These are phyloP conservation scores for Chalciporus sphaerocephalus DNA, from an alignment of 768 basidiomycete genomes.

Conservation along the genomic window DNA sequence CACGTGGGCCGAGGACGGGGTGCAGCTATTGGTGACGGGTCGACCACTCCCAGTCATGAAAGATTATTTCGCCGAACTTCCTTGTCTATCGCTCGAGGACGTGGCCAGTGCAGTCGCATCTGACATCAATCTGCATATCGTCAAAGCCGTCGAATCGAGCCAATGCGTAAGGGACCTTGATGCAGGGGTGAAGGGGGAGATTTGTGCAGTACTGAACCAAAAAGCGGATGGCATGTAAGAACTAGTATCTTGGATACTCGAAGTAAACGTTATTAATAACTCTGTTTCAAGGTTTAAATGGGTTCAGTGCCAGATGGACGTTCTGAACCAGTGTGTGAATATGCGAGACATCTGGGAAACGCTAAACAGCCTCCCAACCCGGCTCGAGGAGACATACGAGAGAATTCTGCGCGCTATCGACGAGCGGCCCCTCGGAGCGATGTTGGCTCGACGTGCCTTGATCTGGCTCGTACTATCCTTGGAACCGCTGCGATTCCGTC, in stretches of 20 bases:
- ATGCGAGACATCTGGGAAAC: slow-evolving; percentile 8
- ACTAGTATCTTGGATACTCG: neutral
- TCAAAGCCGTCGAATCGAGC: slow-evolving; percentile 10
- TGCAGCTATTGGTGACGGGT: slow-evolving; percentile 17
- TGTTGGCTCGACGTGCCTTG: slow-evolving; percentile 8
- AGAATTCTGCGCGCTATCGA: slow-evolving; percentile 17
- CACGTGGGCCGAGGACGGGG: neutral
- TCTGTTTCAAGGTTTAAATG: slow-evolving; percentile 16
- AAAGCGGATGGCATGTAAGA: slow-evolving; percentile 20
- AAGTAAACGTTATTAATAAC: neutral
- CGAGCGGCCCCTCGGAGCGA: neutral
- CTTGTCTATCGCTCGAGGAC: slow-evolving; percentile 12
- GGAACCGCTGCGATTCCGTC: slow-evolving; percentile 8
- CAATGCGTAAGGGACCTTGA: slow-evolving; percentile 7
- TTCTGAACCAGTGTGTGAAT: slow-evolving; percentile 8
- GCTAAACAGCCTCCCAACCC: slow-evolving; percentile 13
- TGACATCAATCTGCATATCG: slow-evolving; percentile 16
- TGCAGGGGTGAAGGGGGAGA: slow-evolving; percentile 5
- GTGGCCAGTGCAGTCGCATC: neutral
- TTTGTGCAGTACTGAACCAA: slow-evolving; percentile 2
- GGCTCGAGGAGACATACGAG: slow-evolving; percentile 20
- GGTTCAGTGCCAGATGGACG: slow-evolving; percentile 21
- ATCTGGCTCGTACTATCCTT: slow-evolving; percentile 18
- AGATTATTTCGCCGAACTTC: neutral
- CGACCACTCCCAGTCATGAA: slow-evolving; percentile 13